A percentile compares a stretch with the other conserved stretches of the same genome.
Conservation (phyloP, 2,329 filamentous ascomycete genomes). For the Alternaria dauci region DNA sequence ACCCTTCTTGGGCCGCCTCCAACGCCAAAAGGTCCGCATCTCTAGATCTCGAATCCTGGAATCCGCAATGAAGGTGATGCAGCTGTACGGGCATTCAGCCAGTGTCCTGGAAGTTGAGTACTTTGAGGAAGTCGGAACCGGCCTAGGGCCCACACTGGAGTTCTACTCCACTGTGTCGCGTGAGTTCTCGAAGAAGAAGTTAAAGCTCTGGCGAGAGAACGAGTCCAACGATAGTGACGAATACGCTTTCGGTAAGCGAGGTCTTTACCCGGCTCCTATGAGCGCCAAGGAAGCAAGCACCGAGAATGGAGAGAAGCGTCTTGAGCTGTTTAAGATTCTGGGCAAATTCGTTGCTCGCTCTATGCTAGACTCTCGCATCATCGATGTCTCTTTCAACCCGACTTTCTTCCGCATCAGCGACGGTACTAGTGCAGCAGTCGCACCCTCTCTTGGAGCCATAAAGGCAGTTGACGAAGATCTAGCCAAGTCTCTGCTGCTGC, state of each 20-base stretch:
- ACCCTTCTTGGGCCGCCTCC: slow-evolving; percentile 87
- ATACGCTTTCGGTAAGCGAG: slow-evolving; percentile 83
- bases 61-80: slow-evolving; percentile 98
- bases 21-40: slow-evolving; percentile 97
- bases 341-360: slow-evolving; percentile 97
- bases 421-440: slow-evolving; percentile 66
- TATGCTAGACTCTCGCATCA: slow-evolving; percentile 98
- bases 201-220: slow-evolving; percentile 94
- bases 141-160: slow-evolving; percentile 91
- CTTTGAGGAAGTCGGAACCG: slow-evolving; percentile 97
- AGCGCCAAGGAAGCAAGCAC: slow-evolving; percentile 76
- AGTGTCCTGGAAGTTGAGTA: slow-evolving; percentile 98
- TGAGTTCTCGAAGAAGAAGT: slow-evolving; percentile 96
- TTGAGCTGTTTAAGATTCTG: slow-evolving; percentile 89
- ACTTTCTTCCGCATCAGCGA: slow-evolving; percentile 97
- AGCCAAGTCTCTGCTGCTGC: slow-evolving; percentile 81
- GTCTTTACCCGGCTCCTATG: slow-evolving; percentile 91
- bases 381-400: slow-evolving; percentile 96
- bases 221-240: slow-evolving; percentile 77
- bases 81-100: slow-evolving; percentile 94
- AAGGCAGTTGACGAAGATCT: slow-evolving; percentile 88
- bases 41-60: slow-evolving; percentile 94
- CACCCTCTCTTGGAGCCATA: slow-evolving; percentile 86
- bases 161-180: slow-evolving; percentile 98
- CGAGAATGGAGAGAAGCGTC: slow-evolving; percentile 84